Base-by-base conservation (phyloP, 2,329 filamentous ascomycete genomes). In the Apiospora koreana region DNA sequence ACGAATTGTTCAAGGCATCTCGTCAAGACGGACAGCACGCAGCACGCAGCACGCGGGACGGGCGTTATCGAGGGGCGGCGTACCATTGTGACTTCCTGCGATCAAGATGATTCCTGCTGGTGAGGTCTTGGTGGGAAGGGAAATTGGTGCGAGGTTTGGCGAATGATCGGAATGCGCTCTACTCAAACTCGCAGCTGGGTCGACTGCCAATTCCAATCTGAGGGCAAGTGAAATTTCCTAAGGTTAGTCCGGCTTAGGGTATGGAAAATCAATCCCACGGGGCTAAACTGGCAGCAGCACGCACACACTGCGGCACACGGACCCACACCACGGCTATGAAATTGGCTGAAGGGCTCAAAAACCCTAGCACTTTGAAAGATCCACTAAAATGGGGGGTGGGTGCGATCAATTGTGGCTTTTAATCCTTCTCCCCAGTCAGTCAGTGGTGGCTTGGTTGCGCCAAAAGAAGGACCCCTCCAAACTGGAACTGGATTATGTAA, bases 71-170 rank as follows among this genome's bases (percentile, higher is more conserved):
- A 12, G 16, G 18, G 54, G 28, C 54, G 69, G 73, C 76, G 38
- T 70, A 79, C 78, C 78, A 80, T 80, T 83, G 80, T 86, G 84
- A 84, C 83, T 81, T 83, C 82, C 83, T 83, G 84, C 81, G 83
- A 85, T 84, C 84, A 86, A 84, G 66, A 48, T 54, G 18, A 62
- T 62, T 62, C 54, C 54, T 62, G 8, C 54, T 35, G 54, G n/a
- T 62, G 54, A 62, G 54, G 54, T 62, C 54, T 62, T 62, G 54
- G 54, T 62, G 54, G 54, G 54, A 62, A 62, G 54, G 31, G 54
- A 62, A 38, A 62, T 62, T 62, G 54, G 54, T 62, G 54, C 54
- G 54, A 62, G 54, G 54, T 62, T 62, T 38, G 54, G 54, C 54
- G 35, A 62, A 62, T 62, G 35, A 21, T 62, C 54, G 54, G 54